Conservation (phyloP, 2,329 filamentous ascomycete genomes). For the Arthrobotrys entomopaga region DNA sequence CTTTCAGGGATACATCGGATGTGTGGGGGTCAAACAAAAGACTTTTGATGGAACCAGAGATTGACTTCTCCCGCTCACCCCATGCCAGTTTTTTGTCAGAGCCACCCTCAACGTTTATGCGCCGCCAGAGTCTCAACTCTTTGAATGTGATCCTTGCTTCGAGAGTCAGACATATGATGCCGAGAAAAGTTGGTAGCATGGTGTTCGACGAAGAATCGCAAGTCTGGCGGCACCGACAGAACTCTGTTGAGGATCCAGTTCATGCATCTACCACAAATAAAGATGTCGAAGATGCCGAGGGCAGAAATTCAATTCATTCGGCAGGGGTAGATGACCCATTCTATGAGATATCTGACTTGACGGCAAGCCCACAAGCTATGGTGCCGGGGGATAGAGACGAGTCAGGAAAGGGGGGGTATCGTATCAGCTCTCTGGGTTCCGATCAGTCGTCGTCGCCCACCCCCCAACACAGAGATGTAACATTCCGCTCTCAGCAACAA, state of each 20-base stretch:
- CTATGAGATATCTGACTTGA: slow-evolving; percentile 46
- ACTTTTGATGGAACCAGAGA: slow-evolving; percentile 36
- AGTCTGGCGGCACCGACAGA: slow-evolving; percentile 30
- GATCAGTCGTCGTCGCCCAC: too few relatives aligned
- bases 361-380: slow-evolving; percentile 20
- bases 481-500: too few relatives aligned
- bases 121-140: slow-evolving; percentile 30
- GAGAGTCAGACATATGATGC: slow-evolving; percentile 52
- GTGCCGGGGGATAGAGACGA: too few relatives aligned
- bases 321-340: slow-evolving; percentile 32
- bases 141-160: slow-evolving; percentile 48
- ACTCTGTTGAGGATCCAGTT: slow-evolving; percentile 9
- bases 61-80: slow-evolving; percentile 41
- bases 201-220: slow-evolving; percentile 45
- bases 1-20: slow-evolving; percentile 6
- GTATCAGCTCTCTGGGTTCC: too few relatives aligned
- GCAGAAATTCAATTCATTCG: background rate
- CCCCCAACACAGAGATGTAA: too few relatives aligned
- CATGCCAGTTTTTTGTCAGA: slow-evolving; percentile 41
- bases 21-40: slow-evolving; percentile 31
- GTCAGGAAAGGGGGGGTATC: too few relatives aligned
- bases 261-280: background rate
- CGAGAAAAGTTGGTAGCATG: slow-evolving; percentile 47
- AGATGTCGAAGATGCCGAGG: slow-evolving; percentile 5
- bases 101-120: slow-evolving; percentile 27